Evolutionary conservation across 176 grass and related monocot genomes (phyloP), one percentile per base, ranked within the genome.

Genomic region (Zoysia japonica): DNA sequence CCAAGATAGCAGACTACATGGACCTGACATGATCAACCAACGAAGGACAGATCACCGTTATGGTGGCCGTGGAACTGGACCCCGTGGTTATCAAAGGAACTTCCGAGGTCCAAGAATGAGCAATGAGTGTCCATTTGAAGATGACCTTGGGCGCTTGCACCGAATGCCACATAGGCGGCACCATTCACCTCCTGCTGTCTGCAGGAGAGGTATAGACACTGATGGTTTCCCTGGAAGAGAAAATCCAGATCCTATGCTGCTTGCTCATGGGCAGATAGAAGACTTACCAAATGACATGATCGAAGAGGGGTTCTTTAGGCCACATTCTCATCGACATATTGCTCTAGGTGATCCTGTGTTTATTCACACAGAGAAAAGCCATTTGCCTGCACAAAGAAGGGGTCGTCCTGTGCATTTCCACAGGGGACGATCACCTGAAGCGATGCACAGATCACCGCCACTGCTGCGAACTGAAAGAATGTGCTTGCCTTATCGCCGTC

Each of bases 301-400:
- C 72, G 77, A 82, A n/a, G 82, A 85, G 2, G 59, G 72, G 11
- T 85, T 77, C 67, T 85, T 78, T 38, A 38, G 60, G 53, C 65
- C 65, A 17, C 77, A 71, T 85, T 62, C 64, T 42, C 72, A 40
- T 77, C 72, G 45, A 52, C 87, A 77, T 1, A 59, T 77, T 50
- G 37, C 37, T 44, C 87, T 53, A 20, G 72, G 37, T 67, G 87
- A 82, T 48, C 82, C 53, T 78, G 71, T 36, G 61, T 85, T 85
- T 46, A 72, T 85, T 36, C 87, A 44, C 2, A 81, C 82, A 60
- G 72, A 82, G 13, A 85, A 78, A 72, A 82, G 82, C 20, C 87
- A 81, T 61, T 89, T 78, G 1, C 87, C 87, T 85, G 72, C 45
- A 35, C 82, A 85, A 51, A 81, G 82, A 77, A 85, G 87, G 78